Evolutionary conservation across 495 filamentous ascomycete species (phyloP), one percentile per base, ranked within the genome.

Genomic region (Penicillium fimorum): DNA sequence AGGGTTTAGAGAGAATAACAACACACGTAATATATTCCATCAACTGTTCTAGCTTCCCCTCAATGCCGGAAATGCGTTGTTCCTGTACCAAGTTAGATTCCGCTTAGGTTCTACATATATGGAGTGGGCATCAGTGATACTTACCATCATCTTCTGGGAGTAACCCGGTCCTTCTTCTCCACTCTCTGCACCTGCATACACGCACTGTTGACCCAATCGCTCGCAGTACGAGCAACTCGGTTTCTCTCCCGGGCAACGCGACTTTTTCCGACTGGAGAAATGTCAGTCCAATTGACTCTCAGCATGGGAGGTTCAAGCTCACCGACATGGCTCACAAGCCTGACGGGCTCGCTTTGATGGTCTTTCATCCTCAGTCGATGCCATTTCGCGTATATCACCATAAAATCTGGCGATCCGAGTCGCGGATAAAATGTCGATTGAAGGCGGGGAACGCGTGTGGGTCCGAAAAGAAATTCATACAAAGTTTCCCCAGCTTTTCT

Each of bases 311-410:
- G 9, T 15, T 47, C 7, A 8, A 57, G 24, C 65, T 45, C 60
- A 77, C 74, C 74, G 70, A 56, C 72, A 77, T n/a, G 71, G 65
- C 44, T 74, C 72, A 58, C 74, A 76, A 22, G 74, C 74, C 50
- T 75, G 74, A 13, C 71, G 68, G 24, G 69, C 58, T 12, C 74
- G 68, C 52, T 76, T 76, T 10, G 56, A 47, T n/a, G 72, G 72
- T n/a, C 74, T 67, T 50, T 67, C 68, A 29, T 65, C 65, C 38
- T 55, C 58, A 5, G 32, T 42, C 7, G 57, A 49, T 17, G 43
- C 29, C 59, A 57, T 61, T 24, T 11, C 40, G 27, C 37, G 17
- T 4, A 13, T 15, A 15, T 4, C 7, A 17, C 25, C 25, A 18
- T 29, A 17, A n/a, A 41, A 4, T 0, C 13, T 30, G 48, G 10